phyloP scores from a whole-genome alignment of 2,329 filamentous ascomycete genomes.

The Penicillium sp. region DNA sequence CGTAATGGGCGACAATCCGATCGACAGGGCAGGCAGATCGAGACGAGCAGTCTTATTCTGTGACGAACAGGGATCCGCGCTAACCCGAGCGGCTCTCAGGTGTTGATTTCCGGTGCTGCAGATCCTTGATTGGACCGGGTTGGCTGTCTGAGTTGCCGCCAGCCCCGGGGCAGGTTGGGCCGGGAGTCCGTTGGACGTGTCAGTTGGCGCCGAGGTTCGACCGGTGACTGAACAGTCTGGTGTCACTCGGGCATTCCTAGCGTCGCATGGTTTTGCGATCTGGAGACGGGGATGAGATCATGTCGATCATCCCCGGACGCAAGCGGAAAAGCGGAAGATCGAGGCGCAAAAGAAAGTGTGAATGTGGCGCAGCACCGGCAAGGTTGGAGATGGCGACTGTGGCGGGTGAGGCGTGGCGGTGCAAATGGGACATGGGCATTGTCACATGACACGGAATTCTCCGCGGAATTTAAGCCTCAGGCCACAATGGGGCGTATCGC shows the following conservation, averaged over 20 bases:
- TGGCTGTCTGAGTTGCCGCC: constrained; percentile 21
- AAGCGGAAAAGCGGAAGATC: constrained; percentile 13
- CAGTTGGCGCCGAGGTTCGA: constrained; percentile 18
- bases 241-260: constrained; percentile 6
- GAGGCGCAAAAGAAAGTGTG: background rate
- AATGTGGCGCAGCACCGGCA: too few species aligned
- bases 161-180: constrained; percentile 16
- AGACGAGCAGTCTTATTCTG: constrained; percentile 3
- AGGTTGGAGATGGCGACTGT: too few species aligned
- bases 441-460: constrained; percentile 13
- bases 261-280: constrained; percentile 15
- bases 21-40: constrained; percentile 9
- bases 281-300: constrained; percentile 14
- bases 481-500: constrained; percentile 9
- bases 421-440: background rate
- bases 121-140: constrained; percentile 14
- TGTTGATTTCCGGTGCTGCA: constrained; percentile 2
- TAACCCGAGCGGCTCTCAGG: constrained; percentile 14
- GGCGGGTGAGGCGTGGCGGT: background rate
- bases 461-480: constrained; percentile 20
- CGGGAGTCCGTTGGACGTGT: too few species aligned
- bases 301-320: constrained; percentile 12
- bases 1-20: constrained; percentile 18
- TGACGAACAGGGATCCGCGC: constrained; percentile 16
- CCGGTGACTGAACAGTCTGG: too few species aligned